Conservation (phyloP, 768 basidiomycete species). For the Chalciporus sphaerocephalus region DNA sequence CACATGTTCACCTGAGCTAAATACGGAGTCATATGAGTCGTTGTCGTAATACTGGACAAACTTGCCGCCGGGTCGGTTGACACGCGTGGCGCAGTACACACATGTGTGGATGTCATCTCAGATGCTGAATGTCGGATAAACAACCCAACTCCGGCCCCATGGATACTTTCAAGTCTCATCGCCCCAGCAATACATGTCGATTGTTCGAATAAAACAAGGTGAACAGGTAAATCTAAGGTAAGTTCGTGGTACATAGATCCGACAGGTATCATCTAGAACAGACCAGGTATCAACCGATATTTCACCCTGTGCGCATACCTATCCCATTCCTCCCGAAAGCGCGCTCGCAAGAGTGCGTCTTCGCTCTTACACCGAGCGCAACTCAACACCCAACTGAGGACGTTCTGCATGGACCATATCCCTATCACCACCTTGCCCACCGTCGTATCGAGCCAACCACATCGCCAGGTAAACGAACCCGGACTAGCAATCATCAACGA, state of each 20-base stretch:
- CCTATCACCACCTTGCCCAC: constrained; percentile 17
- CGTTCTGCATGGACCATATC: constrained; percentile 28
- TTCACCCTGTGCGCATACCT: constrained; percentile 18
- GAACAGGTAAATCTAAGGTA: no score
- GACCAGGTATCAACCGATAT: constrained; percentile 27
- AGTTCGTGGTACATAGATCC: background rate
- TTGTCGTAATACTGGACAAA: no score
- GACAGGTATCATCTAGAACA: constrained; percentile 15
- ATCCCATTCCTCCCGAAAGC: constrained; percentile 25
- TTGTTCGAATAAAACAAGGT: no score
- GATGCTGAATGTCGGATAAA: no score
- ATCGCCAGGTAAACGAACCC: constrained; percentile 25
- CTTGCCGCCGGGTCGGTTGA: no score
- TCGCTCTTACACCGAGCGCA: constrained; percentile 26
- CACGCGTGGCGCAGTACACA: no score
- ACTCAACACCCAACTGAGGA: constrained; percentile 26
- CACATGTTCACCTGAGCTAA: no score
- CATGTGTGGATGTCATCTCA: no score
- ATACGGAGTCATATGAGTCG: no score
- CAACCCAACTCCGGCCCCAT: no score
- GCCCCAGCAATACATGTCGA: no score
- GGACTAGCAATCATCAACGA: constrained; percentile 30
- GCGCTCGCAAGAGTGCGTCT: constrained; percentile 20
- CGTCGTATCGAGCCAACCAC: constrained; percentile 27
- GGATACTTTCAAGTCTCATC: no score